Evolutionary conservation across 139 green algal genomes (phyloP).

Genomic region (Zygnema circumcarinatum): DNA sequence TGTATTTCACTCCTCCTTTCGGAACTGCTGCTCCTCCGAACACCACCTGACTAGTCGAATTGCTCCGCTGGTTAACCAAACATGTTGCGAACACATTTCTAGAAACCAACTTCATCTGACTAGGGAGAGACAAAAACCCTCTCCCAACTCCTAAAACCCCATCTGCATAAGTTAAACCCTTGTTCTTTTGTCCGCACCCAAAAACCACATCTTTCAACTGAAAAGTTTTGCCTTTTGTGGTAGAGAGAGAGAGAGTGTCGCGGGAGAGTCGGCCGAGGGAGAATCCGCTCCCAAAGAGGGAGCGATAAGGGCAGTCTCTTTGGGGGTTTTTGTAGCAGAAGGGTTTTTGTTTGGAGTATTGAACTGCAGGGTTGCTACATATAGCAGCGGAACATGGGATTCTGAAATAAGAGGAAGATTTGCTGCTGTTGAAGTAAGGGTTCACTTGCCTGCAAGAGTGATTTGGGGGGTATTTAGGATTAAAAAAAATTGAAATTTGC

Average conservation of each 20-base stretch:
- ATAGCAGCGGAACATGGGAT: background rate
- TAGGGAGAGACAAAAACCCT: background rate
- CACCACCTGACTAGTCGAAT: constrained; percentile 7
- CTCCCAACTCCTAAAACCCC: background rate
- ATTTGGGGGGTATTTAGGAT: too few species aligned
- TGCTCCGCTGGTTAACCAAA: background rate
- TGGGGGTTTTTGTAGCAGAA: background rate
- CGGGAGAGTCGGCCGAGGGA: background rate
- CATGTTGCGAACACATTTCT: background rate
- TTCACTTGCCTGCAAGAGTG: background rate
- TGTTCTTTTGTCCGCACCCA: background rate
- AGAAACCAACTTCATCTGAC: background rate
- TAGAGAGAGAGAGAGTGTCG: background rate
- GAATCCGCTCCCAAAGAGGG: background rate
- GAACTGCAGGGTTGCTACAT: background rate
- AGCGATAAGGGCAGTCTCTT: background rate
- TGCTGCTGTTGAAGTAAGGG: background rate
- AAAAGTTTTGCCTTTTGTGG: background rate
- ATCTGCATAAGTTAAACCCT: background rate
- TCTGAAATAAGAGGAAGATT: background rate
- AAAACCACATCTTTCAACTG: background rate
- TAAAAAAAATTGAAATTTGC: too few species aligned
- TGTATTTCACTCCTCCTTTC: background rate
- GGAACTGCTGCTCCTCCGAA: background rate
- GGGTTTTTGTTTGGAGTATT: background rate